Evolutionary conservation across 2,329 filamentous ascomycete genomes (phyloP), one percentile per base, ranked within the genome.

Genomic region (Teratosphaeria gauchensis): DNA sequence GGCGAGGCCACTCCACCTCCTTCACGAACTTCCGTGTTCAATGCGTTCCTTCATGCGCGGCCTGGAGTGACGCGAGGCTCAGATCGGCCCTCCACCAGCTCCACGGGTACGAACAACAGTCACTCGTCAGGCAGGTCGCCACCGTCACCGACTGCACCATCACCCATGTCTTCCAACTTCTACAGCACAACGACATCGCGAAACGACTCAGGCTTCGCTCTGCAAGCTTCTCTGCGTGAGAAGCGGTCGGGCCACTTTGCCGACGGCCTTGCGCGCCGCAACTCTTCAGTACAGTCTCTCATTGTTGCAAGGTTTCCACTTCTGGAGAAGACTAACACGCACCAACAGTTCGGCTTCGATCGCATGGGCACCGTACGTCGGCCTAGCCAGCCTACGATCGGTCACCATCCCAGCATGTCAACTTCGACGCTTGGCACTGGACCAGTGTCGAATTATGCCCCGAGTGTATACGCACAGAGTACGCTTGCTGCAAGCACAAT

Each of bases 191-290:
- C 89, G 0, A 83, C 89, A n/a, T 95, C 91, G 5, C 83, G 91
- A 16, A 95, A 88, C 68, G 94, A 99, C 70, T 96, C 92, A 4
- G 92, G 90, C 1, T 95, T 94, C 73, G 89, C 90, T 38, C 78
- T 96, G 58, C 87, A 92, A 62, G 85, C 89, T 19, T 95, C 90
- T 4, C 78, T 99, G 59, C 85, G 91, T 33, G 94, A 97, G 75
- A 99, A 97, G 77, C 84, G 92, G 56, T 97, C 94, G 2, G 92
- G 89, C 1, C 90, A 96, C 71, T 96, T 61, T 30, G 57, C 51
- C 11, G 58, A 75, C 62, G 52, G 62, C 57, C 51, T 79, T 64
- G 88, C 88, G n/a, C 84, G 92, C 60, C 84, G 92, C 64, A 96
- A 92, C 76, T 95, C 92, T n/a, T 95, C 92, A 63, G 76, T 78